Evolutionary conservation across 1,284 basidiomycete genomes (phyloP).

Genomic region (Thecaphora frezii): DNA sequence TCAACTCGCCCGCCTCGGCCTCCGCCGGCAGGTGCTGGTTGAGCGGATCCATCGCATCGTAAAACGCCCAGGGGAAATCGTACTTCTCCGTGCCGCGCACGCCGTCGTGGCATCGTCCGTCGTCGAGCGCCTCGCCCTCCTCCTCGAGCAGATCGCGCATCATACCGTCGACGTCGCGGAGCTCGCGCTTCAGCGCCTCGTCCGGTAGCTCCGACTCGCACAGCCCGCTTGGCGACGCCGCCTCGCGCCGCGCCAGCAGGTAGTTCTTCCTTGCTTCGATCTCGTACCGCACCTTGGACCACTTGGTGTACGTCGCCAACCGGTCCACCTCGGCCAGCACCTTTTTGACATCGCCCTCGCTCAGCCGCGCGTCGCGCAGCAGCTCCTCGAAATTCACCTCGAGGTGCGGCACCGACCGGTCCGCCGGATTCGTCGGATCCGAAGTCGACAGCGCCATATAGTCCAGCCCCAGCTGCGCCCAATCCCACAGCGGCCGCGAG

Average conservation of each 20-base stretch:
- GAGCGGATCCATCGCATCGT: slow-evolving; percentile 45
- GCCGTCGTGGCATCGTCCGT: slow-evolving; percentile 41
- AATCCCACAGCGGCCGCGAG: slow-evolving; percentile 45
- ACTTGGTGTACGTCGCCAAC: slow-evolving; percentile 43
- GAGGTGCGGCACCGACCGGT: slow-evolving; percentile 46
- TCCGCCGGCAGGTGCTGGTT: slow-evolving; percentile 32
- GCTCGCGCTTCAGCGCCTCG: slow-evolving; percentile 28
- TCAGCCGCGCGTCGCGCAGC: slow-evolving; percentile 50
- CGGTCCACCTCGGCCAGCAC: slow-evolving; percentile 47
- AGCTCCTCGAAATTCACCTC: slow-evolving; percentile 57
- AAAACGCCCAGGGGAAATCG: slow-evolving; percentile 51
- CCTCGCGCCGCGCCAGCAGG: slow-evolving; percentile 42
- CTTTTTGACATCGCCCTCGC: slow-evolving; percentile 41
- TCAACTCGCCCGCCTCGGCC: slow-evolving; percentile 17
- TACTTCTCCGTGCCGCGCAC: slow-evolving; percentile 49
- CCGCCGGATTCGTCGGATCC: slow-evolving; percentile 50
- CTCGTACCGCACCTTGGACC: slow-evolving; percentile 57
- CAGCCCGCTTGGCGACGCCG: slow-evolving; percentile 31
- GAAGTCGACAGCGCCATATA: slow-evolving; percentile 55
- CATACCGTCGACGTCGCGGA: slow-evolving; percentile 44
- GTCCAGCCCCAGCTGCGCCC: slow-evolving; percentile 50
- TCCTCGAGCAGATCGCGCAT: slow-evolving; percentile 43
- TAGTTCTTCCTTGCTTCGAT: slow-evolving; percentile 52
- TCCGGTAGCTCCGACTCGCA: slow-evolving; percentile 30
- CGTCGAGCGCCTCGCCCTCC: slow-evolving; percentile 38